These are phyloP conservation scores for Albatrellus ellisii DNA, from an alignment of 768 basidiomycete species.

Conservation along the genomic window DNA sequence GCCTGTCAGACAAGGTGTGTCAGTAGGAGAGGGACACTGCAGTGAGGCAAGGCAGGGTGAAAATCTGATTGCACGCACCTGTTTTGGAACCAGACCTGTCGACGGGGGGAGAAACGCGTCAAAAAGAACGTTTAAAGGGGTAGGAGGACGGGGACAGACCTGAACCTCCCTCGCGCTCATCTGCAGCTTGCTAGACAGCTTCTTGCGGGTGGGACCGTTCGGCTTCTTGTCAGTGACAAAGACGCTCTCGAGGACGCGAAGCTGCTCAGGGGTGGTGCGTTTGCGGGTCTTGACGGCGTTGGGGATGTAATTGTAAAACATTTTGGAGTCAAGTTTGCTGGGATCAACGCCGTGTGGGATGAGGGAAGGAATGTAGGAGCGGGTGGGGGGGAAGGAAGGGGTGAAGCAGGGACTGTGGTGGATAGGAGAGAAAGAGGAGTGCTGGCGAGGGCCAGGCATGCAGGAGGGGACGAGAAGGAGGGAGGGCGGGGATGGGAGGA, in stretches of 20 bases:
- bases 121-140: slow-evolving; percentile 10
- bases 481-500: not conserved
- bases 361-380: slow-evolving; percentile 31
- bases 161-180: slow-evolving; percentile 96
- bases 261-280: slow-evolving; percentile 78
- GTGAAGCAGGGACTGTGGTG: slow-evolving; percentile 2
- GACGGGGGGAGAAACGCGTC: slow-evolving; percentile 9
- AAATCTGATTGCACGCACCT: slow-evolving; percentile 25
- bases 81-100: slow-evolving; percentile 86
- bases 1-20: slow-evolving; percentile 27
- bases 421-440: not conserved
- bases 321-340: slow-evolving; percentile 61
- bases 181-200: slow-evolving; percentile 67
- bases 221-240: slow-evolving; percentile 90
- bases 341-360: slow-evolving; percentile 47
- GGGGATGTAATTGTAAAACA: slow-evolving; percentile 80
- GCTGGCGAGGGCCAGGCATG: not conserved
- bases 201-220: slow-evolving; percentile 65
- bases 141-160: slow-evolving; percentile 33
- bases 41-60: no score
- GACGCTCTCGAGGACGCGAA: slow-evolving; percentile 78
- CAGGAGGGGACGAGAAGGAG: not conserved
- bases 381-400: slow-evolving; percentile 16
- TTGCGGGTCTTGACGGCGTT: slow-evolving; percentile 93
- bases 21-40: slow-evolving; percentile 6